Percentiles rank a stretch among this genome's conserved stretches.
phyloP scores from a whole-genome alignment of 2,329 filamentous ascomycete species.

The Alternaria conjuncta region DNA sequence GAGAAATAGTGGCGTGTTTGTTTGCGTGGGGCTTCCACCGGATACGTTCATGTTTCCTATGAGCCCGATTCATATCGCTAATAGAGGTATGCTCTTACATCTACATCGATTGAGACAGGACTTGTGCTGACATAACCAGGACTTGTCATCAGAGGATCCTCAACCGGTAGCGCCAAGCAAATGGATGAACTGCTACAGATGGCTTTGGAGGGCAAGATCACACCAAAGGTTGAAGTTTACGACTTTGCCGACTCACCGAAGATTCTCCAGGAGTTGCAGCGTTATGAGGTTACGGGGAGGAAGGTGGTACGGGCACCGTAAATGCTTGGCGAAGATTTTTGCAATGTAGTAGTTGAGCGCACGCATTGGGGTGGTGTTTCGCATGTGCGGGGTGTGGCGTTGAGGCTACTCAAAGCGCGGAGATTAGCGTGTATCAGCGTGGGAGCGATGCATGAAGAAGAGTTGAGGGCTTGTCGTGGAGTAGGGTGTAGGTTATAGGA shows the following conservation, averaged over 20 bases:
- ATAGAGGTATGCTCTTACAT: slow-evolving; percentile 43
- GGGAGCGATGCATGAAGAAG: background rate
- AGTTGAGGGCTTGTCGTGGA: background rate
- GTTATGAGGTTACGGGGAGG: slow-evolving; percentile 45
- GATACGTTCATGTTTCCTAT: slow-evolving; percentile 53
- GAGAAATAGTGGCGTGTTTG: slow-evolving; percentile 55
- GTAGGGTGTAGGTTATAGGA: background rate
- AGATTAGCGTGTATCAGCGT: background rate
- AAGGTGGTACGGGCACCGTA: slow-evolving; percentile 44
- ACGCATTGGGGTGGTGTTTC: background rate
- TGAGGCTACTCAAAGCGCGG: background rate
- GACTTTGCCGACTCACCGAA: slow-evolving; percentile 45
- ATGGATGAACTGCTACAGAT: slow-evolving; percentile 56
- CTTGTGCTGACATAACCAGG: slow-evolving; percentile 27
- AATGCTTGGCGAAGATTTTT: background rate
- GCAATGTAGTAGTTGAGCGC: background rate
- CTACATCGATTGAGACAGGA: background rate
- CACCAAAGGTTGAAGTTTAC: slow-evolving; percentile 46
- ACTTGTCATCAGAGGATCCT: slow-evolving; percentile 55
- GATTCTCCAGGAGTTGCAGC: slow-evolving; percentile 43
- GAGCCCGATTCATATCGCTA: slow-evolving; percentile 56
- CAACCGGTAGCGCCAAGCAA: slow-evolving; percentile 53
- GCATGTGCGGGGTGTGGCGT: background rate
- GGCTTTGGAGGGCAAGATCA: slow-evolving; percentile 52
- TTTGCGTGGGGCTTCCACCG: slow-evolving; percentile 56